Evolutionary conservation across 306 rosid species (phyloP).

Genomic region (Lathyrus tuberosus): DNA sequence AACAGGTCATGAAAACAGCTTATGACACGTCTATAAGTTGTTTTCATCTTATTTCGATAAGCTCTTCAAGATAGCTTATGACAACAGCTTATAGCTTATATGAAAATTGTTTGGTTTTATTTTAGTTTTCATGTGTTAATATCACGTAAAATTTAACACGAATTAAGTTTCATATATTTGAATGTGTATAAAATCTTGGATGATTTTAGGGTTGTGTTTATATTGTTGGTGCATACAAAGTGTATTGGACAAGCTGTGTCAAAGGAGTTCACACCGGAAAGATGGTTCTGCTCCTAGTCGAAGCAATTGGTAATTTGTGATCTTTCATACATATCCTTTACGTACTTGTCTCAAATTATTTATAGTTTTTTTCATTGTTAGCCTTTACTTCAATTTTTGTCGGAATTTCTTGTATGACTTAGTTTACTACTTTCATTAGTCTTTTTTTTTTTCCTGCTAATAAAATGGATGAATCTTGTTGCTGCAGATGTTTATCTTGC

Average conservation of each 20-base stretch:
- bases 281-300: slow-evolving; percentile 90
- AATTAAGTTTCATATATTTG: slow-evolving; percentile 24
- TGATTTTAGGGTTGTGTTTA: slow-evolving; percentile 81
- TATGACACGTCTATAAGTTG: background rate
- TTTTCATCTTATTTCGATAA: background rate
- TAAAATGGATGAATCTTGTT: slow-evolving; percentile 34
- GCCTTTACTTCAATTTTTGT: background rate
- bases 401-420: background rate
- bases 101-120: background rate
- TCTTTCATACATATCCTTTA: slow-evolving; percentile 6
- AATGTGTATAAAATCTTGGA: slow-evolving; percentile 15
- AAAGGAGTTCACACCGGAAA: slow-evolving; percentile 87
- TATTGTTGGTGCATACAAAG: slow-evolving; percentile 80
- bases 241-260: slow-evolving; percentile 89
- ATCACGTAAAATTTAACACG: background rate
- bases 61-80: background rate
- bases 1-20: background rate
- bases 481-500: slow-evolving; percentile 97
- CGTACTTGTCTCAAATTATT: no score
- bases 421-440: background rate
- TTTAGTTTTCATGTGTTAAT: background rate
- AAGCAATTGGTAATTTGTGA: slow-evolving; percentile 81
- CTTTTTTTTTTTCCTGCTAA: background rate
- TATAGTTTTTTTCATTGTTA: no score
- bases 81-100: background rate